Base-by-base conservation (phyloP, 106 monocot species). In the Cymbidium sinense region DNA sequence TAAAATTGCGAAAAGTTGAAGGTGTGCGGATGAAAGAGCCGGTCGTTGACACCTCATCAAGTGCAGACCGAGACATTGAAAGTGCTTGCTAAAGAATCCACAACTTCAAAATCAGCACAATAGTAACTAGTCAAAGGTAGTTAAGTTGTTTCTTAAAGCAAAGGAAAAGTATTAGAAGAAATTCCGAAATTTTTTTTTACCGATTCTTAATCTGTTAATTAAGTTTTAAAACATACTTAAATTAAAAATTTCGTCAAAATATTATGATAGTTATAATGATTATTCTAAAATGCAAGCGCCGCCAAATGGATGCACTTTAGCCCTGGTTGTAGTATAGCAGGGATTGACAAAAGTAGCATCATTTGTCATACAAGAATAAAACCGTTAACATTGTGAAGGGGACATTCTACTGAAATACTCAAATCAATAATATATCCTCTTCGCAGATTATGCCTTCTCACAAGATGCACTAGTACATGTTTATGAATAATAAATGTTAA, bases 21-120 rank as follows among this genome's bases (percentile, higher is more conserved):
- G 94, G 78, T 17, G 87, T 77, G 52, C 89, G 83, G 36, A 79
- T 82, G 70, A 91, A 95, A 30, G 94, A 89, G 41, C 94, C 94
- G 39, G 87, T 52, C 55, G 78, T 77, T 34, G 89, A 77, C 79
- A 87, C 81, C 73, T 90, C 90, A 54, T 90, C 93, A 2, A 88
- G 79, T 23, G 88, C 81, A 62, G 90, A 82, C 55, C 75, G 78
- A 78, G 88, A 88, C 94, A 94, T 94, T 73, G 79, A 73, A 78
- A 51, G 29, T 43, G 51, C 15, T 25, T 31, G 25, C 75, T 75
- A n/a, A 73, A 41, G 73, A 41, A 39, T n/a, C 23, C 36, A 73
- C 2, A 23, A 21, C 73, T 35, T 34, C 2, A 70, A 73, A 69
- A 34, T 34, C 69, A 34, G 69, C 18, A 15, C 34, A 69, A 69